These are phyloP conservation scores for Malus hybrid DNA, from an alignment of 331 rosid genomes.

Conservation along the genomic window DNA sequence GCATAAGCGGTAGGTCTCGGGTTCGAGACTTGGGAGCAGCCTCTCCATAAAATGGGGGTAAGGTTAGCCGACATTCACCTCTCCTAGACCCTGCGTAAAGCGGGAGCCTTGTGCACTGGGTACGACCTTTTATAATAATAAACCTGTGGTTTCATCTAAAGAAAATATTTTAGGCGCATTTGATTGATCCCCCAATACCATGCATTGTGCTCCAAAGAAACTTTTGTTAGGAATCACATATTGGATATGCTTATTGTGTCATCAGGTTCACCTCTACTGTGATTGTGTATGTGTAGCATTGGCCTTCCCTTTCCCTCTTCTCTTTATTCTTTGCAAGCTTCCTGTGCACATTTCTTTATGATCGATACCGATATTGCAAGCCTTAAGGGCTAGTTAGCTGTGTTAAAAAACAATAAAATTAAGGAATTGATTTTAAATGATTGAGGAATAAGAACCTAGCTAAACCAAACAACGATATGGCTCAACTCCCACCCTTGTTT, in stretches of 20 bases:
- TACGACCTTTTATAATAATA: no score
- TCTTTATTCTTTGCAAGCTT: background rate
- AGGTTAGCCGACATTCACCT: no score
- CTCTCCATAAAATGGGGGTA: no score
- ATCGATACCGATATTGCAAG: background rate
- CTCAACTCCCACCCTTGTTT: background rate
- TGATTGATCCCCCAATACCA: background rate
- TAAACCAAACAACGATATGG: slow-evolving; percentile 9
- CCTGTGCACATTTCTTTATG: background rate
- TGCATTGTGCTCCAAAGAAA: background rate
- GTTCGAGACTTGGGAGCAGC: no score
- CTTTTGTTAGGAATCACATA: background rate
- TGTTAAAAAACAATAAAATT: background rate
- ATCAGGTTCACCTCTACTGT: background rate
- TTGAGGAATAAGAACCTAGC: slow-evolving; percentile 43
- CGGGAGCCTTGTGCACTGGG: no score
- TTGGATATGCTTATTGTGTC: background rate
- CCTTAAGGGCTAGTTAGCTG: background rate
- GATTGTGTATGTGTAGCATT: background rate
- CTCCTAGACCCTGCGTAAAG: no score
- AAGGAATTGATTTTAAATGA: slow-evolving; percentile 2
- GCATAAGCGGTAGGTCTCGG: no score
- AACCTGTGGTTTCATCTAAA: no score
- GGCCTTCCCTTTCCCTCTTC: background rate
- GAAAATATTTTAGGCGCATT: background rate